phyloP scores from a whole-genome alignment of 1,284 basidiomycete species.

The Trametes sp. region DNA sequence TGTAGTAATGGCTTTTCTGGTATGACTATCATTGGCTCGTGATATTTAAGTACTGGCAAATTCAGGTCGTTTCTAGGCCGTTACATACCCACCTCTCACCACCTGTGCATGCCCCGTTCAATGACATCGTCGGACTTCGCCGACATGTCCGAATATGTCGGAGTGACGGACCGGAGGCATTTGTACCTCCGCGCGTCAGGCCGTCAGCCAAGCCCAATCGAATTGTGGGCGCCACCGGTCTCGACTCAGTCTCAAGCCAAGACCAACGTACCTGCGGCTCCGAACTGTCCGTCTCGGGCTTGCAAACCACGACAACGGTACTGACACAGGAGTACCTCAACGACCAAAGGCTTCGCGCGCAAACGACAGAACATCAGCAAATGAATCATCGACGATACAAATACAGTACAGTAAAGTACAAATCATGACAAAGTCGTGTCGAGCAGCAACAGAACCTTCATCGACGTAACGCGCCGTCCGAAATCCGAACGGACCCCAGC shows the following conservation, averaged over 20 bases:
- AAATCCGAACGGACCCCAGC: background rate
- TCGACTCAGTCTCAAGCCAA: background rate
- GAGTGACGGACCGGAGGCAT: background rate
- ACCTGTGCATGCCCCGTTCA: too few species aligned
- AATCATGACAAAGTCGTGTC: constrained; percentile 6
- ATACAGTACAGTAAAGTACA: constrained; percentile 14
- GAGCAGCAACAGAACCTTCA: background rate
- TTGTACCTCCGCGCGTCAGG: too few species aligned
- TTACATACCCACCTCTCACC: too few species aligned
- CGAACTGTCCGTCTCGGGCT: too few species aligned
- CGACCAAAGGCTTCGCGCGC: too few species aligned
- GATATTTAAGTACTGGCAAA: too few species aligned
- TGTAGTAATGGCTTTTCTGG: too few species aligned
- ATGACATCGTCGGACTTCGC: background rate
- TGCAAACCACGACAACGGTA: too few species aligned
- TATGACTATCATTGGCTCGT: too few species aligned
- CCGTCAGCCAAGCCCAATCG: background rate
- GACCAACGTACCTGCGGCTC: background rate
- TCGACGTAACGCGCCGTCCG: background rate
- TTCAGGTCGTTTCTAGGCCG: too few species aligned
- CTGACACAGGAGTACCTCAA: too few species aligned
- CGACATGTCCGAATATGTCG: background rate
- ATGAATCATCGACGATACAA: constrained; percentile 10
- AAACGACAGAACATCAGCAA: background rate
- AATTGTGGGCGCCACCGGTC: background rate